Conservation (phyloP, 2,329 filamentous ascomycete genomes). For the Hypocreales sp. region DNA sequence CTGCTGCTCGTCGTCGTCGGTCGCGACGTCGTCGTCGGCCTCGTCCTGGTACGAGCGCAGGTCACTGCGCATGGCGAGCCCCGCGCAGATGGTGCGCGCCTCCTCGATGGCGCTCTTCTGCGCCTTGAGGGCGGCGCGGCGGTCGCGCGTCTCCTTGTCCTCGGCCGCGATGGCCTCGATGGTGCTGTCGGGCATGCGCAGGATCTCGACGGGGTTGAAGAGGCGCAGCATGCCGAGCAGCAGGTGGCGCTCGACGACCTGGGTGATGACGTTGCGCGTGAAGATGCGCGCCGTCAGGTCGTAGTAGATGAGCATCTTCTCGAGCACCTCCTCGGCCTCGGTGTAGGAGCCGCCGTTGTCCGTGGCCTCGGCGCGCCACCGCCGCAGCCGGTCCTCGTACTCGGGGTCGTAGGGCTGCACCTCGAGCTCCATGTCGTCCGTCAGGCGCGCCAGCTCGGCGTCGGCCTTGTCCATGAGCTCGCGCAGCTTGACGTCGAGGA, state of each 20-base stretch:
- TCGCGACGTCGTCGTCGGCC: slow-evolving; percentile 13
- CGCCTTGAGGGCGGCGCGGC: slow-evolving; percentile 28
- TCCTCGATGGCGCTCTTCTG: slow-evolving; percentile 36
- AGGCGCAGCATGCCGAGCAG: slow-evolving; percentile 34
- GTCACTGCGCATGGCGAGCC: slow-evolving; percentile 36
- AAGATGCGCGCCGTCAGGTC: slow-evolving; percentile 36
- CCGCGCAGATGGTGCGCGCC: slow-evolving; percentile 31
- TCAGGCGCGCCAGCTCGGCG: slow-evolving; percentile 27
- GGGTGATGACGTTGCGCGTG: slow-evolving; percentile 35
- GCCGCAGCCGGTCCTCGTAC: slow-evolving; percentile 32
- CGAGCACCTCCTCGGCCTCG: slow-evolving; percentile 35
- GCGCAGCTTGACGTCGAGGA: slow-evolving; percentile 32
- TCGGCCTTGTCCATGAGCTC: slow-evolving; percentile 29
- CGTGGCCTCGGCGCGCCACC: slow-evolving; percentile 26
- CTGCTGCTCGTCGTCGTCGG: slow-evolving; percentile 15
- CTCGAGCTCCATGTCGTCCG: slow-evolving; percentile 35
- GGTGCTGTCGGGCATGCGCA: slow-evolving; percentile 26
- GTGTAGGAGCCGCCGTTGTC: slow-evolving; percentile 29
- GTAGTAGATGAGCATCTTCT: slow-evolving; percentile 42
- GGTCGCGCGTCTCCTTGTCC: slow-evolving; percentile 35
- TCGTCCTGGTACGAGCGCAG: slow-evolving; percentile 24
- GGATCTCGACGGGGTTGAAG: slow-evolving; percentile 35
- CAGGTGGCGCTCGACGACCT: slow-evolving; percentile 34
- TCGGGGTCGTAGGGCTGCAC: slow-evolving; percentile 37
- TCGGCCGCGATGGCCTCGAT: slow-evolving; percentile 36